Evolutionary conservation across 2,329 filamentous ascomycete genomes (phyloP), one percentile per base, ranked within the genome.

Genomic region (Aschersonia sp.): DNA sequence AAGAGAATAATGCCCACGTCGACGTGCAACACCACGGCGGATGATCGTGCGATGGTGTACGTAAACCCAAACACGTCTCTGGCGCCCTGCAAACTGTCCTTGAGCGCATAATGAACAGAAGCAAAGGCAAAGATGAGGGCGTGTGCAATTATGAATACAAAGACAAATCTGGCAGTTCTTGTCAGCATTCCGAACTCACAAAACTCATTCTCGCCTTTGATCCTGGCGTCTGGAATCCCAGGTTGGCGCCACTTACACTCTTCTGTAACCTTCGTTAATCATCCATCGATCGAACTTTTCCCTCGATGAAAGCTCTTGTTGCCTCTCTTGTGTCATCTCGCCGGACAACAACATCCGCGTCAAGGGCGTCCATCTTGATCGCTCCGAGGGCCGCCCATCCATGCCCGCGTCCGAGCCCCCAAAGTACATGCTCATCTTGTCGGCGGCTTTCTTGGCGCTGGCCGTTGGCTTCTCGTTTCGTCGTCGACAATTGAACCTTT

Each of bases 261-360:
- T 73, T 61, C 84, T 75, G 62, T 87, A 88, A 51, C 86, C 86
- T 62, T 90, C 86, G 61, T 90, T 90, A 52, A 90, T 83, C 85
- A 92, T 89, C 86, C 86, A 92, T 54, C 81, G 73, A 63, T 89
- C 83, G 59, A 90, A 83, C 61, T 77, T 83, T 63, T 90, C 83
- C 58, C 77, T 75, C 52, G 76, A 64, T 30, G 78, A 79, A 56
- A 90, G 68, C 49, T 81, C 75, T 60, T 79, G 80, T 55, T 83
- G 80, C 58, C 71, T 76, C 60, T 87, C 82, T 57, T 81, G 80
- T 47, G 80, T 86, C 77, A 89, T 84, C 68, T 88, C 83, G 45
- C 85, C 85, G 48, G 85, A 87, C 62, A 89, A 75, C 61, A 92
- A 69, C 82, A 90, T 87, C 54, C 85, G 78, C 51, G 84, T 87